These are phyloP conservation scores for Magnolia officinalis DNA, from an alignment of 164 flowering plant genomes.

Conservation along the genomic window DNA sequence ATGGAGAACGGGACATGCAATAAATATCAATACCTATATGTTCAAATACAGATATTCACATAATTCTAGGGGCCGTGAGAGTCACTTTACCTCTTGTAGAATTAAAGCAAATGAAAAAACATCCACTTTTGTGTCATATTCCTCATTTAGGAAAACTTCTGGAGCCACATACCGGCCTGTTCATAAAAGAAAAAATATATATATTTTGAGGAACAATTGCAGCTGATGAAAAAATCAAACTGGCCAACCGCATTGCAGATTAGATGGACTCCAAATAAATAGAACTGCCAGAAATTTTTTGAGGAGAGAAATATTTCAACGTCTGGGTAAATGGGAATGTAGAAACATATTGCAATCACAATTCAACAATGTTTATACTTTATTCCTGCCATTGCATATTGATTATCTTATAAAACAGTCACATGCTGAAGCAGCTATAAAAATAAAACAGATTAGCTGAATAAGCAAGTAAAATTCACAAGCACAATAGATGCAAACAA, in stretches of 20 bases:
- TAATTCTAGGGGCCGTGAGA: background rate
- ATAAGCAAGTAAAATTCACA: background rate
- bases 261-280: background rate
- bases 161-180: constrained; percentile 95
- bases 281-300: background rate
- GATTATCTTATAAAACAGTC: background rate
- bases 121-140: constrained; percentile 90
- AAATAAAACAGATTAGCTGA: background rate
- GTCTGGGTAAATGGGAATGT: background rate
- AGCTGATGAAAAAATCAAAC: background rate
- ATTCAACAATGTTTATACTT: background rate
- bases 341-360: background rate
- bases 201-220: background rate
- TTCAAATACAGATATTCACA: background rate
- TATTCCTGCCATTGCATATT: background rate
- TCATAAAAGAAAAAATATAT: constrained; percentile 4
- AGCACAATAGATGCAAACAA: no score
- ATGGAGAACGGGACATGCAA: background rate
- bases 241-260: background rate
- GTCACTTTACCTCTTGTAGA: constrained; percentile 72
- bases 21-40: background rate
- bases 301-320: background rate
- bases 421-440: background rate
- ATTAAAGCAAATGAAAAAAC: constrained; percentile 97
- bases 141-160: constrained; percentile 75